phyloP scores from a whole-genome alignment of 768 basidiomycete genomes.

The Lactifluus volemus region DNA sequence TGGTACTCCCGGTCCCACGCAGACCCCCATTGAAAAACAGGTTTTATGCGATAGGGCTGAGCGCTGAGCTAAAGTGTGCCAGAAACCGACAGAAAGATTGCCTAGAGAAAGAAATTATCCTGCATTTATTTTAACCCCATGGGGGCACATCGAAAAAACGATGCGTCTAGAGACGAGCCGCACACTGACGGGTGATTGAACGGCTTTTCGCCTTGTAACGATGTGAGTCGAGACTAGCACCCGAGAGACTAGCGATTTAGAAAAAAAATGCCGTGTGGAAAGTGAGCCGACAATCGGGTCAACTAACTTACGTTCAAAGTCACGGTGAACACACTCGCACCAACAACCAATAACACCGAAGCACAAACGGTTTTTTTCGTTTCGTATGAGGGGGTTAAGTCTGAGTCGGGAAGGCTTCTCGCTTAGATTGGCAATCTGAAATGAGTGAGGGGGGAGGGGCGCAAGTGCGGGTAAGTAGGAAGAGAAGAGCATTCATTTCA shows the following conservation, averaged over 20 bases:
- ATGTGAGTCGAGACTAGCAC: too few species aligned
- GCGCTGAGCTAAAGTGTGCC: neutral
- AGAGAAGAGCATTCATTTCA: neutral
- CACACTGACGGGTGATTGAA: neutral
- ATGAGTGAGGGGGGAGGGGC: neutral
- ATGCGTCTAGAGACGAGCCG: neutral
- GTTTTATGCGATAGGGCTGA: neutral
- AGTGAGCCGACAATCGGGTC: too few species aligned
- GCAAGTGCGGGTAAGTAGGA: neutral
- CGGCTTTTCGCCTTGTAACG: neutral
- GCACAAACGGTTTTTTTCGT: neutral
- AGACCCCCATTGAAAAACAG: neutral
- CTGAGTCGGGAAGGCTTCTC: conserved; percentile 4
- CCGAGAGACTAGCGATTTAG: too few species aligned
- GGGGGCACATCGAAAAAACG: neutral
- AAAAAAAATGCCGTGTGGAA: too few species aligned
- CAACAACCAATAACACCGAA: neutral
- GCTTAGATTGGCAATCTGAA: neutral
- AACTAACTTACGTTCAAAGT: too few species aligned
- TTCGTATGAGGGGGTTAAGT: neutral
- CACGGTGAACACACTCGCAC: neutral
- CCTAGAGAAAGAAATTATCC: neutral
- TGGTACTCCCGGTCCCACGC: neutral
- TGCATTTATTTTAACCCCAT: neutral
- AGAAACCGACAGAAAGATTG: neutral